phyloP scores from a whole-genome alignment of 1,284 basidiomycete genomes.

The Stereum hirsutum region DNA sequence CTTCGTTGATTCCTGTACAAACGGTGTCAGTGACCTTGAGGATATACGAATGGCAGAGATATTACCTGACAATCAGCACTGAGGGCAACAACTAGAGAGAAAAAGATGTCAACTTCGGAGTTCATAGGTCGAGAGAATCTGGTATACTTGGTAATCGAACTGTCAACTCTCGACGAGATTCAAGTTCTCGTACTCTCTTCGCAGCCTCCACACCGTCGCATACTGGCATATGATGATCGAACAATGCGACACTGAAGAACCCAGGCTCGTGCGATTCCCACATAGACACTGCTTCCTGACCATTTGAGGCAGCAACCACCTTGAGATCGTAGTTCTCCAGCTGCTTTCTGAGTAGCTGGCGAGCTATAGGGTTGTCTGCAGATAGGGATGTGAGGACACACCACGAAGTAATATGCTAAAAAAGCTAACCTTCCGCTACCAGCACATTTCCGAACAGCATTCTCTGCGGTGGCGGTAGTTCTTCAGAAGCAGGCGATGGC shows the following conservation, averaged over 20 bases:
- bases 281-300: conserved; percentile 52
- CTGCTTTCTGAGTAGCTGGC: conserved; percentile 55
- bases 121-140: neutral
- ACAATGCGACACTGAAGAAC: conserved; percentile 57
- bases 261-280: conserved; percentile 61
- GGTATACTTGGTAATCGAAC: conserved; percentile 46
- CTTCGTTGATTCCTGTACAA: conserved; percentile 69
- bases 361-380: conserved; percentile 59
- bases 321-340: conserved; percentile 49
- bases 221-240: conserved; percentile 71
- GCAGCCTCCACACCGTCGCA: conserved; percentile 68
- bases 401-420: neutral
- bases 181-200: conserved; percentile 50
- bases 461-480: conserved; percentile 33
- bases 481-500: conserved; percentile 33
- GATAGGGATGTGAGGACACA: conserved; percentile 2
- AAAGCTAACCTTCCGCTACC: conserved; percentile 50
- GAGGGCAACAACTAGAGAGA: conserved; percentile 49
- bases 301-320: conserved; percentile 54
- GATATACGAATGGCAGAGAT: too few relatives aligned
- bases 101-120: conserved; percentile 3
- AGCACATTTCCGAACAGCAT: conserved; percentile 58
- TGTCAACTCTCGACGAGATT: conserved; percentile 40
- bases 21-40: too few relatives aligned
- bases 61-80: conserved; percentile 67